Percentiles rank a stretch among this genome's conserved stretches.
These are phyloP conservation scores for Hypericum androsaemum DNA, from an alignment of 345 rosid species.

Conservation along the genomic window DNA sequence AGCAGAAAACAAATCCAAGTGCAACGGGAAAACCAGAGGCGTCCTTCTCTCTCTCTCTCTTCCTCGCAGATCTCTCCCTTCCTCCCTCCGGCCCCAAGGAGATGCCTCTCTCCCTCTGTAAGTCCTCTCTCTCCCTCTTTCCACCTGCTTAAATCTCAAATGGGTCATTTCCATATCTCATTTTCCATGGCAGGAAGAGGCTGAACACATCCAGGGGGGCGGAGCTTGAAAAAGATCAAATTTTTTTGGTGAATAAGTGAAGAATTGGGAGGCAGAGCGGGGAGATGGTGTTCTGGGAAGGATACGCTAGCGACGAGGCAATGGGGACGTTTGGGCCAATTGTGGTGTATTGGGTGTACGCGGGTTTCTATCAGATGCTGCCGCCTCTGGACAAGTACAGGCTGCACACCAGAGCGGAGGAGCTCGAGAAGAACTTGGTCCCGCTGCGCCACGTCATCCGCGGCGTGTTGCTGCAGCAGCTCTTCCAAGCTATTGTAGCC, in stretches of 20 bases:
- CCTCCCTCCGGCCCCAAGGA: too few species aligned
- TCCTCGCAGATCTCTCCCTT: too few species aligned
- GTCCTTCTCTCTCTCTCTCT: neutral
- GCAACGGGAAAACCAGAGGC: neutral
- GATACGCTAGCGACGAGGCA: constrained; percentile 53
- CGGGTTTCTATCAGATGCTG: constrained; percentile 56
- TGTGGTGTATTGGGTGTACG: constrained; percentile 58
- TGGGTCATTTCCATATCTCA: too few species aligned
- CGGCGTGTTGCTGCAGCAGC: constrained; percentile 68
- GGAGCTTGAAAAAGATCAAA: too few species aligned
- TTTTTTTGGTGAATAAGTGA: too few species aligned
- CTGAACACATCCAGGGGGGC: too few species aligned
- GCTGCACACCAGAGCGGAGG: constrained; percentile 52
- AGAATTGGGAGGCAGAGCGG: neutral
- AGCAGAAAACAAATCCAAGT: neutral
- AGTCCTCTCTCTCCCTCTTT: too few species aligned
- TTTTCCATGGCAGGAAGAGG: too few species aligned
- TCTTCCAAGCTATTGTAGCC: constrained; percentile 53
- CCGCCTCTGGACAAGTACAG: constrained; percentile 46
- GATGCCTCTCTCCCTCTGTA: too few species aligned
- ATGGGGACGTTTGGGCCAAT: constrained; percentile 73
- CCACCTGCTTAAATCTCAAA: too few species aligned
- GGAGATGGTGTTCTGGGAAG: constrained; percentile 68
- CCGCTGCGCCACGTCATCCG: constrained; percentile 36
- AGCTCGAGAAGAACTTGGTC: constrained; percentile 52